A percentile compares a stretch with the other conserved stretches of the same genome.
Conservation (phyloP, 108 stramenopile species). For the Cyclotella cryptica region DNA sequence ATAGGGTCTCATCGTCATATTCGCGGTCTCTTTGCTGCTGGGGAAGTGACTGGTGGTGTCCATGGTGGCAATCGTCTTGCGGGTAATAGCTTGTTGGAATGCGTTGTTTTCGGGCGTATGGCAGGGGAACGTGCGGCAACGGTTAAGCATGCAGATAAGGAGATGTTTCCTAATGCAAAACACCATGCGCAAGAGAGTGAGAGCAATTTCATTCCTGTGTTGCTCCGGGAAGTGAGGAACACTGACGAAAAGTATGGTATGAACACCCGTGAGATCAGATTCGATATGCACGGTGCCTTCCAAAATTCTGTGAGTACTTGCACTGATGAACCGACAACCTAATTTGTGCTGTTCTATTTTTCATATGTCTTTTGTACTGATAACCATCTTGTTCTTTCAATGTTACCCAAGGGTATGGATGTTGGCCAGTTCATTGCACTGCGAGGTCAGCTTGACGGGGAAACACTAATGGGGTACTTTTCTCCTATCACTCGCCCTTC, state of each 20-base stretch:
- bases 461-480: conserved; percentile 56
- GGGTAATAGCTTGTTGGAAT: conserved; percentile 86
- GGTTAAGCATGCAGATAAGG: conserved; percentile 21
- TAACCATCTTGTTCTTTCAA: neutral
- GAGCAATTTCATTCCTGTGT: conserved; percentile 46
- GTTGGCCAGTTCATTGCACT: conserved; percentile 62
- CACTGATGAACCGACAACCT: too few species aligned
- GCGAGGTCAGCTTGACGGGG: conserved; percentile 60
- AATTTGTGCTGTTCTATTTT: neutral
- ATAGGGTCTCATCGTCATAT: conserved; percentile 52
- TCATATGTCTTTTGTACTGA: neutral
- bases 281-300: conserved; percentile 55
- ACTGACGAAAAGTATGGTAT: conserved; percentile 61
- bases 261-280: conserved; percentile 56
- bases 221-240: conserved; percentile 53
- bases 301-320: conserved; percentile 34
- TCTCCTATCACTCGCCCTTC: conserved; percentile 47
- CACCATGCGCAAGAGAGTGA: conserved; percentile 29
- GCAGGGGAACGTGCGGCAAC: conserved; percentile 60
- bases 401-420: conserved; percentile 39
- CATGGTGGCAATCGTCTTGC: conserved; percentile 75
- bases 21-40: conserved; percentile 66
- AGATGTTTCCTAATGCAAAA: conserved; percentile 27
- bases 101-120: conserved; percentile 84
- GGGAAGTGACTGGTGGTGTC: conserved; percentile 79